phyloP scores from a whole-genome alignment of 2,329 filamentous ascomycete species.

The Metarhizium guizhouense region DNA sequence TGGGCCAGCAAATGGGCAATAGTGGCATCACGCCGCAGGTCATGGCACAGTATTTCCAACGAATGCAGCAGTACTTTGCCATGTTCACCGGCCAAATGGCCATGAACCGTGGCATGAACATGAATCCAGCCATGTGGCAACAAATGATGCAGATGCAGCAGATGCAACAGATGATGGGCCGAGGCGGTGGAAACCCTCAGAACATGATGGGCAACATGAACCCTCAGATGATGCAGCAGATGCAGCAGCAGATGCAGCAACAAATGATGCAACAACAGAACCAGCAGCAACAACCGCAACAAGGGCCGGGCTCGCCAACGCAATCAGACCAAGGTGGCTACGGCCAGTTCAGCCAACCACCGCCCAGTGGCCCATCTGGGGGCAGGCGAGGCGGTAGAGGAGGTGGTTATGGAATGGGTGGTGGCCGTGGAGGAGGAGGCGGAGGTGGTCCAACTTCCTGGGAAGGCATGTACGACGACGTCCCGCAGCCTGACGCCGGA shows the following conservation, averaged over 20 bases:
- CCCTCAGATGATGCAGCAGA: conserved; percentile 51
- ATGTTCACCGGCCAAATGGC: conserved; percentile 93
- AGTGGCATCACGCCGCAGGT: conserved; percentile 84
- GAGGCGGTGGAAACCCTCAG: conserved; percentile 23
- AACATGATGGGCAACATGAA: conserved; percentile 35
- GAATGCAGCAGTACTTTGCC: conserved; percentile 95
- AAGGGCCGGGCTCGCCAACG: not conserved
- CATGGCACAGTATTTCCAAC: conserved; percentile 97
- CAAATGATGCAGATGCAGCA: conserved; percentile 72
- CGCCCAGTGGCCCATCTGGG: conserved; percentile 21
- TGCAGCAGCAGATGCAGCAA: conserved; percentile 39
- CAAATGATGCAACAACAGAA: conserved; percentile 25
- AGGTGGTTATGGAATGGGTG: conserved; percentile 18
- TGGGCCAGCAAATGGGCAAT: conserved; percentile 34
- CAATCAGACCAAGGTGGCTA: conserved; percentile 19
- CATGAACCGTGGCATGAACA: conserved; percentile 65
- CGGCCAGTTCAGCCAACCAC: conserved; percentile 39
- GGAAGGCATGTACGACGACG: conserved; percentile 98
- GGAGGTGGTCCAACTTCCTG: conserved; percentile 70
- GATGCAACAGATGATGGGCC: conserved; percentile 49
- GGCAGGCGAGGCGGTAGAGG: conserved; percentile 12
- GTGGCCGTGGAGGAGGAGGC: conserved; percentile 29
- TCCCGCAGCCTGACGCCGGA: conserved; percentile 65
- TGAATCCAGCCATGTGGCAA: conserved; percentile 70
- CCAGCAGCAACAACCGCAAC: conserved; percentile 8